Evolutionary conservation across 768 basidiomycete genomes (phyloP).

Genomic region (Mycena vitilis): DNA sequence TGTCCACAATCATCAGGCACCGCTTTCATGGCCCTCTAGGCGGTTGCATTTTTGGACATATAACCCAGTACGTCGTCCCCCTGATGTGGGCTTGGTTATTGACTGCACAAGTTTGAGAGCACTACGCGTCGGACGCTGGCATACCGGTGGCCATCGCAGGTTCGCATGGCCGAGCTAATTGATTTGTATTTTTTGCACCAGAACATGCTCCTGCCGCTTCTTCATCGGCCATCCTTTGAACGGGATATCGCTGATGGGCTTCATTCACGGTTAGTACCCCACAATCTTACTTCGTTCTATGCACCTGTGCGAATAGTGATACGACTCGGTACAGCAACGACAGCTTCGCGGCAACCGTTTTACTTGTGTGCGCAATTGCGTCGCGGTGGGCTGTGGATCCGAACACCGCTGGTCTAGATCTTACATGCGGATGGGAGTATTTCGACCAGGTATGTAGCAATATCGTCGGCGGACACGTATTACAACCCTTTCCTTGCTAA

Average conservation of each 20-base stretch:
- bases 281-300: no score
- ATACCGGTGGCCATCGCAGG: constrained; percentile 62
- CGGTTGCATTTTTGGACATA: constrained; percentile 17
- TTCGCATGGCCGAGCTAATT: constrained; percentile 64
- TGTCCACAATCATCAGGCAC: neutral
- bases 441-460: constrained; percentile 62
- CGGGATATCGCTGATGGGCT: constrained; percentile 57
- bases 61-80: neutral
- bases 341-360: constrained; percentile 66
- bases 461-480: no score
- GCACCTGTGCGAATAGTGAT: no score
- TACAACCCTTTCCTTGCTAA: neutral
- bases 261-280: constrained; percentile 48
- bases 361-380: constrained; percentile 79
- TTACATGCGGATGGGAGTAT: constrained; percentile 74
- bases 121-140: neutral
- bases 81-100: neutral
- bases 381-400: constrained; percentile 69
- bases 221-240: constrained; percentile 80
- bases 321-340: constrained; percentile 43
- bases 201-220: constrained; percentile 72
- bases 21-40: constrained; percentile 7
- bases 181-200: constrained; percentile 72
- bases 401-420: constrained; percentile 49
- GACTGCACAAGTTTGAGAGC: neutral